Conservation (phyloP, 208 protist genomes). For the Leishmania gerbilli region DNA sequence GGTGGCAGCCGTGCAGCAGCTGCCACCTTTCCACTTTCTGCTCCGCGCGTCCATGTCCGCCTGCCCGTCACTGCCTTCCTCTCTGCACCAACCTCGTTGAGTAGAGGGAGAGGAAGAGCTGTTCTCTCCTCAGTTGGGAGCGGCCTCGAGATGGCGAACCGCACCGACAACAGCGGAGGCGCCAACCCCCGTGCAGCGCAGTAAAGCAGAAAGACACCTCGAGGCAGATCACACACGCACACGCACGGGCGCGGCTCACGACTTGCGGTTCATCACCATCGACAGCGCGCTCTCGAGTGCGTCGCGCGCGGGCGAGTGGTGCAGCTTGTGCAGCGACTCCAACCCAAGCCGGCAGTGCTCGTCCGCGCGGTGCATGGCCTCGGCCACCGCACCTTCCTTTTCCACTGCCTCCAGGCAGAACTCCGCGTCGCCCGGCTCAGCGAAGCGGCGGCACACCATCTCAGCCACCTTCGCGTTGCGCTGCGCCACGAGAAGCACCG, state of each 20-base stretch:
- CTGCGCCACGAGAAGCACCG: constrained; percentile 72
- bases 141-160: not conserved
- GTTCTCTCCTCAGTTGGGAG: not conserved
- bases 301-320: constrained; percentile 62
- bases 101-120: not conserved
- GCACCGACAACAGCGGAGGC: not conserved
- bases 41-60: not conserved
- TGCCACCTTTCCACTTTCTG: not conserved
- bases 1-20: not conserved
- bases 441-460: constrained; percentile 65
- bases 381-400: constrained; percentile 46
- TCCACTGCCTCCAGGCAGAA: constrained; percentile 61
- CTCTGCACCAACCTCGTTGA: not conserved
- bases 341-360: constrained; percentile 70
- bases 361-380: constrained; percentile 63
- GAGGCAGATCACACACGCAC: not conserved
- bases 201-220: not conserved
- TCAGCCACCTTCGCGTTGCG: constrained; percentile 52
- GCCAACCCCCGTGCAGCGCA: not conserved
- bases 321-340: constrained; percentile 45
- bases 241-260: constrained; percentile 19
- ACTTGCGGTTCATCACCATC: constrained; percentile 60
- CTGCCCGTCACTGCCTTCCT: not conserved
- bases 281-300: constrained; percentile 56
- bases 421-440: constrained; percentile 36